Percentiles rank a stretch among this genome's conserved stretches.
phyloP scores from a whole-genome alignment of 495 filamentous ascomycete genomes.

The Penicillium odoratum region DNA sequence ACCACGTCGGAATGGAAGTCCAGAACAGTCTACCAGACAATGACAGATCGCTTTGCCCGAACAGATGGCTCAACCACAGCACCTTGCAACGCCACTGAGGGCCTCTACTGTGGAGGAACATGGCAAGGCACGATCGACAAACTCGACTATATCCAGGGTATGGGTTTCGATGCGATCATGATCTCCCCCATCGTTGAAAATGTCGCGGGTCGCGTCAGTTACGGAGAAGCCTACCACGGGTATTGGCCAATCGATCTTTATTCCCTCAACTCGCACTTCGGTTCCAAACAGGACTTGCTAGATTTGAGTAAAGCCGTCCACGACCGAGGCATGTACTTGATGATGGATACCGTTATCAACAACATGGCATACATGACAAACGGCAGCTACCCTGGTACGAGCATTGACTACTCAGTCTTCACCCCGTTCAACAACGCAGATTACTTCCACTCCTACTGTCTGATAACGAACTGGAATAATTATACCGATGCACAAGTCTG shows the following conservation, averaged over 20 bases:
- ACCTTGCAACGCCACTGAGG: slow-evolving; percentile 38
- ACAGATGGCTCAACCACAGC: slow-evolving; percentile 60
- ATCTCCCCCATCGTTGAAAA: slow-evolving; percentile 75
- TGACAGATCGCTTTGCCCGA: slow-evolving; percentile 75
- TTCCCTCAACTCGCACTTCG: slow-evolving; percentile 65
- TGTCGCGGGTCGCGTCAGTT: slow-evolving; percentile 43
- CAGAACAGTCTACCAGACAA: slow-evolving; percentile 71
- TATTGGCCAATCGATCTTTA: slow-evolving; percentile 74
- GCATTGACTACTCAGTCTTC: slow-evolving; percentile 60
- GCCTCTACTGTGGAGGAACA: slow-evolving; percentile 73
- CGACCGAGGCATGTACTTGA: slow-evolving; percentile 64
- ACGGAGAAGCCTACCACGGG: slow-evolving; percentile 68
- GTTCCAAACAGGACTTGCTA: slow-evolving; percentile 61
- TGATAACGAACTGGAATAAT: slow-evolving; percentile 62
- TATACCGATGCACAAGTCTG: slow-evolving; percentile 51
- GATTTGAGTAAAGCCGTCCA: slow-evolving; percentile 62
- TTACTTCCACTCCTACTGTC: slow-evolving; percentile 67
- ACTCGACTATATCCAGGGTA: slow-evolving; percentile 60
- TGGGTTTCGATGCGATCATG: slow-evolving; percentile 84
- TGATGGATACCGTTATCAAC: slow-evolving; percentile 80
- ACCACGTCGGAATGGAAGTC: slow-evolving; percentile 50
- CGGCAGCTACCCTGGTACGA: slow-evolving; percentile 53
- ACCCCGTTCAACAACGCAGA: slow-evolving; percentile 63
- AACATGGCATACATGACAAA: slow-evolving; percentile 59
- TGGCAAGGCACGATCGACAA: slow-evolving; percentile 68